These are phyloP conservation scores for Senecio squalidus DNA, from an alignment of 140 eudicot species.

Conservation along the genomic window DNA sequence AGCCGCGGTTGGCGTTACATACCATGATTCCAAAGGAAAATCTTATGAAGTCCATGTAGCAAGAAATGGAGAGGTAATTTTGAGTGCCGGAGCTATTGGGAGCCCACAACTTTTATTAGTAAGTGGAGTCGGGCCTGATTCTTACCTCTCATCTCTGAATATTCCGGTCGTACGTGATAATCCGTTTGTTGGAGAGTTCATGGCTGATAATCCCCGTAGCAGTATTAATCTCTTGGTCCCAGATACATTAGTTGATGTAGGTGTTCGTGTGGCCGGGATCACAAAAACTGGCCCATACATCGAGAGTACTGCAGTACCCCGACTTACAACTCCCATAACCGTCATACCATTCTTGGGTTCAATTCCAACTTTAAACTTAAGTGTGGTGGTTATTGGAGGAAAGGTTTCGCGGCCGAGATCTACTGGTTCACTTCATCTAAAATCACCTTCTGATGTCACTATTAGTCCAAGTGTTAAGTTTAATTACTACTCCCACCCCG, in stretches of 20 bases:
- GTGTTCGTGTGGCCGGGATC: slow-evolving; percentile 25
- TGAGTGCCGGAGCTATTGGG: slow-evolving; percentile 50
- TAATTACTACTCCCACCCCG: slow-evolving; percentile 23
- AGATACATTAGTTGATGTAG: slow-evolving; percentile 6
- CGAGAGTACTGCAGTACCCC: slow-evolving; percentile 18
- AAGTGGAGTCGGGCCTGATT: slow-evolving; percentile 41
- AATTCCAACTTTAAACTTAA: slow-evolving; percentile 23
- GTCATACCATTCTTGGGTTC: slow-evolving; percentile 19
- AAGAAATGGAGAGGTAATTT: slow-evolving; percentile 33
- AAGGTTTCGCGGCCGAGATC: slow-evolving; percentile 30
- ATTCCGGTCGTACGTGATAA: slow-evolving; percentile 34
- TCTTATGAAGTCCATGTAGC: slow-evolving; percentile 24
- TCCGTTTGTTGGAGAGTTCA: slow-evolving; percentile 37
- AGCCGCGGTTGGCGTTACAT: slow-evolving; percentile 39
- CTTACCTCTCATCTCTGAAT: slow-evolving; percentile 20
- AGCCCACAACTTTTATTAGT: slow-evolving; percentile 52
- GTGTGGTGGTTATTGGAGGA: slow-evolving; percentile 8
- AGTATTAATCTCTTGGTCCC: slow-evolving; percentile 24
- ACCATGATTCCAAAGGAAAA: slow-evolving; percentile 28
- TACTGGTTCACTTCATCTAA: slow-evolving; percentile 26
- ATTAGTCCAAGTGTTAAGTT: slow-evolving; percentile 31
- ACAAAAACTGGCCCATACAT: slow-evolving; percentile 16
- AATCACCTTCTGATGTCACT: slow-evolving; percentile 17
- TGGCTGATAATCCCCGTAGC: slow-evolving; percentile 43
- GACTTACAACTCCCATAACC: slow-evolving; percentile 13